Percentiles rank a stretch among this genome's conserved stretches.
These are phyloP conservation scores for Leptographium radiaticola DNA, from an alignment of 2,329 filamentous ascomycete species.

Conservation along the genomic window DNA sequence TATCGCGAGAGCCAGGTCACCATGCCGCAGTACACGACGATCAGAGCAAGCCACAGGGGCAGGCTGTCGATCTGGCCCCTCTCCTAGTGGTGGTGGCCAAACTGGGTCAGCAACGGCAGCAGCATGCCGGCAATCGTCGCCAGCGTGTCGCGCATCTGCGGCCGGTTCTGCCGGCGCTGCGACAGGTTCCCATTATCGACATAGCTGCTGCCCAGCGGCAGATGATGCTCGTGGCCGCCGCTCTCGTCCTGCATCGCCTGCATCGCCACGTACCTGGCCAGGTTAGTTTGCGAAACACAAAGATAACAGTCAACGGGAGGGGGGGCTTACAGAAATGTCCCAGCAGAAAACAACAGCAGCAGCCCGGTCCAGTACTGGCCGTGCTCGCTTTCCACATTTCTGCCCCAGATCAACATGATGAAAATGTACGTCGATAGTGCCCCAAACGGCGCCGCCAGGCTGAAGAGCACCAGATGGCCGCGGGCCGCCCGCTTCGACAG, in stretches of 20 bases:
- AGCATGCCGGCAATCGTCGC: constrained; percentile 66
- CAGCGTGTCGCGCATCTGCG: constrained; percentile 54
- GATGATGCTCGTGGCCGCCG: constrained; percentile 36
- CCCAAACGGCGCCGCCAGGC: constrained; percentile 75
- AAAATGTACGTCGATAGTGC: constrained; percentile 73
- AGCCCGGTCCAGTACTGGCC: constrained; percentile 86
- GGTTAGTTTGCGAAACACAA: constrained; percentile 6
- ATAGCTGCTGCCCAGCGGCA: constrained; percentile 36
- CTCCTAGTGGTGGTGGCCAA: constrained; percentile 56
- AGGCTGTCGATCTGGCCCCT: not conserved
- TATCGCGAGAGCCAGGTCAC: not conserved
- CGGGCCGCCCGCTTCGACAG: constrained; percentile 75
- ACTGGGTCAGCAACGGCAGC: constrained; percentile 62
- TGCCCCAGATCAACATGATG: constrained; percentile 58
- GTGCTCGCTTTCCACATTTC: constrained; percentile 39
- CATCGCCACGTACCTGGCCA: constrained; percentile 81
- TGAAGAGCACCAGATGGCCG: constrained; percentile 81
- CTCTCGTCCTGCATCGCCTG: constrained; percentile 85
- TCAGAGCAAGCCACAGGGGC: not conserved
- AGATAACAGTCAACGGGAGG: not conserved
- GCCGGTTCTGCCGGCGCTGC: constrained; percentile 39
- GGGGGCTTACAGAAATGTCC: constrained; percentile 72
- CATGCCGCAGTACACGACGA: not conserved
- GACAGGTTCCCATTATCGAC: constrained; percentile 28
- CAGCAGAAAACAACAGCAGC: constrained; percentile 85